Evolutionary conservation across 768 basidiomycete genomes (phyloP), one percentile per base, ranked within the genome.

Genomic region (Pholiota conissans): DNA sequence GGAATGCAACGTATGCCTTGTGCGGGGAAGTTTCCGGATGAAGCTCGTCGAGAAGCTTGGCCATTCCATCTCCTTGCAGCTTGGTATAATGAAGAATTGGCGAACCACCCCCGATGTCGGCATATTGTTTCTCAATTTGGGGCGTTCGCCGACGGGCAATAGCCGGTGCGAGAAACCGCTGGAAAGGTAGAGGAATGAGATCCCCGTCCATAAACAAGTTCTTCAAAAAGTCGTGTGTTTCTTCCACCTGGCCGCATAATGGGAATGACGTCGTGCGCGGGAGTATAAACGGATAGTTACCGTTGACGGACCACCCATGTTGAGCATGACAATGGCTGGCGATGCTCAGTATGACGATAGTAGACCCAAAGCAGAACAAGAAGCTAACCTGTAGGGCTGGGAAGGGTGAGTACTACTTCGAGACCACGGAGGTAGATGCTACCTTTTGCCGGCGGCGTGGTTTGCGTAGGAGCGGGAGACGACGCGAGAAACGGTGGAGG

Each of bases 221-320:
- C 65, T 85, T 91, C 57, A 99, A 82, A 73, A 98, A 99, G 73
- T 90, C 87, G 68, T 93, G 81, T 6, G 97, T 98, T 76, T 98
- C 96, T 3, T 87, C 77, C 39, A 97, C 90, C 93, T 97, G 63
- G 45, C 13, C 14, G 22, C 20, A 40, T 24, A 49, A 49, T 49
- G 59, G 59, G 49, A 20, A 47, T 49, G 50, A 54, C 59, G 57
- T 16, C 24, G 27, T 49, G 14, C 34, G 30, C 46, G 22, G 55
- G 54, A 46, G 35, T 37, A 51, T 52, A 49, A 8, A 57, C 16
- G 45, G 52, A 32, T 34, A 75, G 84, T 65, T 67, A 94, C 93
- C 56, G 93, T 95, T 50, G 91, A 84, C 22, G 96, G 97, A 1
- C 97, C 97, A 42, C 97, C 97, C 97, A 99, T 99, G 73, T 98